Base-by-base conservation (phyloP, 2,329 filamentous ascomycete species). In the Ophiosphaerella korrae region DNA sequence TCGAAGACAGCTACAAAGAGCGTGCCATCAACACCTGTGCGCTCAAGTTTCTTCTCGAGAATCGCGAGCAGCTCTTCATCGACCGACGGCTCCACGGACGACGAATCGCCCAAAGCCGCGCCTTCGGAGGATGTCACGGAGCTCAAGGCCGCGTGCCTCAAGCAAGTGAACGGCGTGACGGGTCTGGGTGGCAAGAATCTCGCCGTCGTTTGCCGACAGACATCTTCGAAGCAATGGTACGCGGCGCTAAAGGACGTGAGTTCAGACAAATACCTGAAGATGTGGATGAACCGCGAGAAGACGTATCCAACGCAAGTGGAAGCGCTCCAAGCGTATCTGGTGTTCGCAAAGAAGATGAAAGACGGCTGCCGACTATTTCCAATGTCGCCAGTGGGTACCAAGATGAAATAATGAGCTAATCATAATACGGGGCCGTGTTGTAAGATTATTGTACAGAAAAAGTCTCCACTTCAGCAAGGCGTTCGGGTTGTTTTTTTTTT, bases 251-350 rank as follows among this genome's bases (percentile, higher is more conserved):
- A 68, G 35, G 64, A 68, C 16, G 24, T 50, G 13, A 49, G 51
- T n/a, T 54, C 57, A 7, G 64, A 65, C 40, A 68, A 66, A 45
- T 68, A 68, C 33, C 46, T 68, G 29, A 66, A 66, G 46, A 65
- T 66, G 63, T 68, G 64, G 64, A 68, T 61, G 62, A 64, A 68
- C 21, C 56, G 56, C 12, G 57, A 61, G 29, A 65, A 63, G 50
- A 66, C 62, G 12, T 64, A 50, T 34, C 39, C 35, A 5, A 61
- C 56, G 5, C 58, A 65, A 42, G 52, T 57, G 12, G 60, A 66
- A 32, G 64, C 64, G 12, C 50, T 68, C 12, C 56, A 68, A 47
- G 57, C 55, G 18, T 68, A 68, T 32, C 14, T 67, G 21, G 57
- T 58, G 11, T 68, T 66, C 43, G 56, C 55, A 12, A 61, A 57